Base-by-base conservation (phyloP, 345 rosid species). In the Boechera stricta region DNA sequence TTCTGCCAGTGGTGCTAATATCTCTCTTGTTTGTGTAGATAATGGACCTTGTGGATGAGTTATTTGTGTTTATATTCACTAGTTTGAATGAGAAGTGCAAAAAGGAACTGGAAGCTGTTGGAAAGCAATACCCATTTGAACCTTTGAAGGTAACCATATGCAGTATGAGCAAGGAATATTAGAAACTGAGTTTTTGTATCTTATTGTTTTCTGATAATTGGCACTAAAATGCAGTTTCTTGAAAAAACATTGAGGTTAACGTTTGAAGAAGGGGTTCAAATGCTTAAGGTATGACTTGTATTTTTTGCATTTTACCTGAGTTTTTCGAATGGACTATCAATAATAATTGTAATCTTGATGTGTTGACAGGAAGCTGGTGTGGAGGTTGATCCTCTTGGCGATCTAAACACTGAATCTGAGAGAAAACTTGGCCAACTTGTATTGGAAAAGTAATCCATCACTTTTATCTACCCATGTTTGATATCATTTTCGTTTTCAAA, bases 391-490 rank as follows among this genome's bases (percentile, higher is more conserved):
- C 99, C 99, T 70, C 82, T 84, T 38, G 96, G 97, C 42, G 99
- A 95, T 76, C 79, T 95, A 57, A 95, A 87, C 66, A 95, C 99
- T 4, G 97, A 92, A 79, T 7, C 86, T 41, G 99, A 95, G 84
- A 89, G 97, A 78, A 91, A 89, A 81, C 80, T 95, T 71, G 99
- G 98, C 67, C 89, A 89, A 76, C 90, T 95, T 36, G 98, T 95
- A 74, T 71, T 84, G 64, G 87, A 92, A 74, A 94, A 94, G 97
- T 92, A 89, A 44, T 42, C 21, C 31, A 57, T 8, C 2, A 7
- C n/a, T 33, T 6, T 6, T 56, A 5, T 65, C 28, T 33, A 5
- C n/a, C 24, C 24, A 24, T 32, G 7, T 28, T 10, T n/a, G 53
- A 38, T 38, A 26, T 29, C 10, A n/a, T 16, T 16, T 16, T 16